Evolutionary conservation across 2,329 filamentous ascomycete genomes (phyloP), one percentile per base, ranked within the genome.

Genomic region (Chaetomium sp.): DNA sequence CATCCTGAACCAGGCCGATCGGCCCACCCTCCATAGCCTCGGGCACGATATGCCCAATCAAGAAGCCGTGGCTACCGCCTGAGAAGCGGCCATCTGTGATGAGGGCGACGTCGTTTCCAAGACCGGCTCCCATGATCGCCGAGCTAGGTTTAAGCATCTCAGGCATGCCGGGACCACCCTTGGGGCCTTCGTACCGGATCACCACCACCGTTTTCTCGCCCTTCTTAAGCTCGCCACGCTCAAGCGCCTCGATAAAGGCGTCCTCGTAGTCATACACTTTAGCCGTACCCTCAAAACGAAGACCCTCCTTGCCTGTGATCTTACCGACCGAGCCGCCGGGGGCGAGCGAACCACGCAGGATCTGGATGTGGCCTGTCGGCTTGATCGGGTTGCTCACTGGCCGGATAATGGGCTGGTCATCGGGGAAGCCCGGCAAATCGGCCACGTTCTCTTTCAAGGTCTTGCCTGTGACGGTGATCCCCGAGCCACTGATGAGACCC

Each of bases 81-180:
- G 83, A 87, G 77, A 90, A 91, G 41, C 88, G 82, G 0, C 84
- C 84, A 65, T 91, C 86, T 1, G 87, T 89, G 58, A 90, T 78
- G 47, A 90, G 80, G 1, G 87, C 87, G 11, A 89, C 84, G 63
- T 89, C 86, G 65, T 88, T 79, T 63, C 86, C 86, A 44, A 96
- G 80, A 40, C 87, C 88, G 5, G 90, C 89, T 53, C 91, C 91
- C 89, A 96, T 96, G 67, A 96, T 88, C 49, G 91, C 89, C 0
- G 89, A 91, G 52, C 83, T 88, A n/a, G 91, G 89, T 77, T 95
- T 95, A 59, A 96, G 77, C 79, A 95, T 92, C 75, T 96, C 91
- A 36, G 91, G 91, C 87, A 96, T 96, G 56, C 91, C 91, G 1
- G 91, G 91, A 0, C 91, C 91, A 62, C 91, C 91, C 75, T 92